Base-by-base conservation (phyloP, 805 yeast genomes). In the Lachancea thermotolerans region DNA sequence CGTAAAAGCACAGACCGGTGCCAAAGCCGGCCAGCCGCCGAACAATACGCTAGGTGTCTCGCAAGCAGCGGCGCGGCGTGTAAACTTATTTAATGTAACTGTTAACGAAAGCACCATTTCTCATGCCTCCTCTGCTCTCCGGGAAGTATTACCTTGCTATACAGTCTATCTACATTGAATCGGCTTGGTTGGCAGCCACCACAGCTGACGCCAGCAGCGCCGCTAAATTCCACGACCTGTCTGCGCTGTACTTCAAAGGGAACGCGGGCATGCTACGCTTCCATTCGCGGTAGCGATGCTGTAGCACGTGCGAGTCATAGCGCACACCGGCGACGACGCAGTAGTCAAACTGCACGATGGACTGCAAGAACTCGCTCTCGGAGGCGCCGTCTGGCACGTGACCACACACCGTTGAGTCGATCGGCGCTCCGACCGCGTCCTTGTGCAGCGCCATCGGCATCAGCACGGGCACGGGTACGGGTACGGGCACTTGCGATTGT, bases 321-420 rank as follows among this genome's bases (percentile, higher is more conserved):
- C 39, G 39, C 7, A 38, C 35, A 5, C 46, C 46, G 16, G 34
- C 40, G 14, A 39, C 29, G 18, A 35, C 27, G 33, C 43, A 39
- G 15, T 49, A 50, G 39, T 52, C 54, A 41, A 48, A 33, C 25
- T 48, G 39, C n/a, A 47, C 49, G 14, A 43, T 37, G 17, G 41
- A 42, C 41, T 43, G 54, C 11, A 52, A 42, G 35, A 52, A 41
- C 37, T 46, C 41, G 12, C 45, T 35, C 42, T 51, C 49, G 17
- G 37, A 18, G 10, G 35, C 35, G 39, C 25, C 46, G 4, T 5
- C 17, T n/a, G 38, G 35, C 9, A 43, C 18, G 29, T 43, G 38
- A 11, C 43, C 45, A 21, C 21, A 29, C 21, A 33, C 29, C 29
- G 10, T 28, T 10, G 10, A 15, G 16, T 28, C 12, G 35, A 35